Evolutionary conservation across 305 asterid species (phyloP), one percentile per base, ranked within the genome.

Genomic region (Caryopteris hybrid): DNA sequence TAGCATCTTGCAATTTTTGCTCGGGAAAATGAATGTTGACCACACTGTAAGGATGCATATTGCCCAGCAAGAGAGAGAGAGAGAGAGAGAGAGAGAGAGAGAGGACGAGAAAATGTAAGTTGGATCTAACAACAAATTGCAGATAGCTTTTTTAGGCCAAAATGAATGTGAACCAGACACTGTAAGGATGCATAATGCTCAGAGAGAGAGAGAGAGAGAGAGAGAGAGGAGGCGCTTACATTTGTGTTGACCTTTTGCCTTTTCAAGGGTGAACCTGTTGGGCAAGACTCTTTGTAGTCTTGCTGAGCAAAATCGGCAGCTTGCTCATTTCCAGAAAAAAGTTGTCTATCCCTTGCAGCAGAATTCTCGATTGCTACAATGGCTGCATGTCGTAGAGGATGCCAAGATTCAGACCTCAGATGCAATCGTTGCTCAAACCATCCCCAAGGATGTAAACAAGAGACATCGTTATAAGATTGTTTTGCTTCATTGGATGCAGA

Each of bases 341-440:
- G 89, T 33, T 6, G 70, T 25, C 79, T 50, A 70, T 93, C 98
- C 76, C 95, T 85, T 47, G 93, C 84, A 79, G 98, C 88, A 70
- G 95, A 86, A 33, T 77, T 31, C 57, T 87, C 88, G 36, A 89
- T 89, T 43, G 96, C 96, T 45, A 84, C 89, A 76, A 89, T 77
- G 51, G 97, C 95, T 61, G 99, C 96, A 78, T 91, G 99, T 48
- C 74, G 75, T 74, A 91, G 73, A 69, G 99, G 96, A 83, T 89
- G 95, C 87, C 89, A 85, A 61, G 79, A 74, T 59, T 74, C 70
- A 2, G 70, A 75, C 61, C 39, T 71, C 18, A 65, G 22, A 77
- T 34, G 46, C 25, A 76, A 68, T 63, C n/a, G 70, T 60, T 70
- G 85, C 64, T 80, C 85, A 46, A 82, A 55, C 97, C 96, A 91